Evolutionary conservation across 164 flowering plant genomes (phyloP).

Genomic region (Piper longum): DNA sequence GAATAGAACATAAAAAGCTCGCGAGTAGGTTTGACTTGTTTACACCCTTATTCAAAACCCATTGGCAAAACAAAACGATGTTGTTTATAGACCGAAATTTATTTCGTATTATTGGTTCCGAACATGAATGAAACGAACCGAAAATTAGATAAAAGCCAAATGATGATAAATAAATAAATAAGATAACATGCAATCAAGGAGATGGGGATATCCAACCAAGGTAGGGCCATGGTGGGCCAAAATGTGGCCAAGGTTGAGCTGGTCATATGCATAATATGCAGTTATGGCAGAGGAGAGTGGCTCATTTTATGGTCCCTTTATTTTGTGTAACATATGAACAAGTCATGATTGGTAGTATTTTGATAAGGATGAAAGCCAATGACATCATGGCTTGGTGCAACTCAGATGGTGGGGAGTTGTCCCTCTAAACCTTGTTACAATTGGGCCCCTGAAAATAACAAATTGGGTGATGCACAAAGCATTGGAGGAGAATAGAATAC

Average conservation of each 20-base stretch:
- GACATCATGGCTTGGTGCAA: neutral
- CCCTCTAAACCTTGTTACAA: neutral
- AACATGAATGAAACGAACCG: no score
- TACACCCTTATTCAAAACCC: no score
- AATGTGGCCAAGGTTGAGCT: neutral
- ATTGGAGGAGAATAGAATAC: neutral
- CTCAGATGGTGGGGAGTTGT: neutral
- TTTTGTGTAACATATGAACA: neutral
- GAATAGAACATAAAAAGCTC: no score
- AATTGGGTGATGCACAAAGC: neutral
- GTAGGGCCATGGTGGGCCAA: no score
- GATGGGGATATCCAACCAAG: no score
- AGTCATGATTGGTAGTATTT: neutral
- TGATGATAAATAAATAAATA: no score
- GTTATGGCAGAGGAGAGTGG: neutral
- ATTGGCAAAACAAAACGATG: no score
- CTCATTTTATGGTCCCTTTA: neutral
- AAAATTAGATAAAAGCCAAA: no score
- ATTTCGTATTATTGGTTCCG: no score
- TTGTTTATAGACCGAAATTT: no score
- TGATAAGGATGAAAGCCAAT: neutral
- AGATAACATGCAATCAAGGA: no score
- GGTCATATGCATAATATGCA: neutral
- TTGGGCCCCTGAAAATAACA: neutral
- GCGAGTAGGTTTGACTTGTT: no score